Evolutionary conservation across 2,329 filamentous ascomycete species (phyloP).

Genomic region (Sclerotiophoma versabilis): DNA sequence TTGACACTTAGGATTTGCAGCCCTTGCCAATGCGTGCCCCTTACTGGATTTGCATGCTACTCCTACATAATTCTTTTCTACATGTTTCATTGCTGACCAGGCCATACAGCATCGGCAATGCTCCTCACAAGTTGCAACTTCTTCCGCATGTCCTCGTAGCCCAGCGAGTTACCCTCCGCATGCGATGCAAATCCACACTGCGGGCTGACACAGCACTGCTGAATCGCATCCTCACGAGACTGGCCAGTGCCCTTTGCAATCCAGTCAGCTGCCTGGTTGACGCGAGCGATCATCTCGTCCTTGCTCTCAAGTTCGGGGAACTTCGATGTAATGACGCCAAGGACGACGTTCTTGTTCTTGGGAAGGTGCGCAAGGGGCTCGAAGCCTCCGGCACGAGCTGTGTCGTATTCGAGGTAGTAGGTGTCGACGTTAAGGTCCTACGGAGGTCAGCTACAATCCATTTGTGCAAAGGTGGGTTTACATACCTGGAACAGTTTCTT

Average conservation of each 20-base stretch:
- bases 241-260: slow-evolving; percentile 72
- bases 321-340: slow-evolving; percentile 57
- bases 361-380: slow-evolving; percentile 55
- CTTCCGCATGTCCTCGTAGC: slow-evolving; percentile 73
- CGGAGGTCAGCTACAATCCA: slow-evolving; percentile 1
- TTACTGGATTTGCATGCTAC: not conserved
- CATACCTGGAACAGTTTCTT: slow-evolving; percentile 50
- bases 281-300: slow-evolving; percentile 56
- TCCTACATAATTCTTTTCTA: not conserved
- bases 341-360: slow-evolving; percentile 56
- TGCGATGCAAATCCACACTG: slow-evolving; percentile 67
- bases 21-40: too few species aligned
- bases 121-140: slow-evolving; percentile 75
- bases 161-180: slow-evolving; percentile 73
- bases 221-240: slow-evolving; percentile 70
- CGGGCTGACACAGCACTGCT: slow-evolving; percentile 61
- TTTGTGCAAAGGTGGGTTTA: not conserved
- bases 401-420: slow-evolving; percentile 56
- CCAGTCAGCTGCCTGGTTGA: slow-evolving; percentile 65
- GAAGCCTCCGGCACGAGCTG: slow-evolving; percentile 57
- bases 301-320: slow-evolving; percentile 56
- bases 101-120: slow-evolving; percentile 78
- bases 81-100: slow-evolving; percentile 55
- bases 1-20: too few species aligned
- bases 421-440: slow-evolving; percentile 50